A percentile compares a stretch with the other conserved stretches of the same genome.
Conservation (phyloP, 2,329 filamentous ascomycete genomes). For the Ceratocystis diversiconidia region DNA sequence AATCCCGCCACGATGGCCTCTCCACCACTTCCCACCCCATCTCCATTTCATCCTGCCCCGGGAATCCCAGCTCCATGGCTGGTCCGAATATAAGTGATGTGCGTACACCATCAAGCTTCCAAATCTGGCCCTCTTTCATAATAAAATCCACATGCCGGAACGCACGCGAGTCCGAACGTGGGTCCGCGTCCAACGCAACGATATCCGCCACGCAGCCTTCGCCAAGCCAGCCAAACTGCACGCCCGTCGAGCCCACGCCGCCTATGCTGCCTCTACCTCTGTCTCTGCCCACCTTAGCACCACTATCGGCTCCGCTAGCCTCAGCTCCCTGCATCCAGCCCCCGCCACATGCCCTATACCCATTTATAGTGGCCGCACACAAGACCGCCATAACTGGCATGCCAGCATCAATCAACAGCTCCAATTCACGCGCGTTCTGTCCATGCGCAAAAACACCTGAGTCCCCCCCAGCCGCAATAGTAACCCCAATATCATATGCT, state of each 20-base stretch:
- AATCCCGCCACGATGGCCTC: constrained; percentile 14
- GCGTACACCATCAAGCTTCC: constrained; percentile 28
- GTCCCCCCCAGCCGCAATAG: constrained; percentile 38
- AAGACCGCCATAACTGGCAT: constrained; percentile 37
- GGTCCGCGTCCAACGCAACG: constrained; percentile 34
- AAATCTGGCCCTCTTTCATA: constrained; percentile 42
- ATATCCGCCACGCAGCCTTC: constrained; percentile 37
- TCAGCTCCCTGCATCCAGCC: constrained; percentile 27
- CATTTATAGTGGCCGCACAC: constrained; percentile 35
- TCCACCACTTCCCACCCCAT: constrained; percentile 18
- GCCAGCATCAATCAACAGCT: constrained; percentile 38
- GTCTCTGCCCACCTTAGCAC: constrained; percentile 4
- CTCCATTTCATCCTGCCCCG: constrained; percentile 11
- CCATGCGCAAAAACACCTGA: constrained; percentile 41
- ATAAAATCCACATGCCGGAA: constrained; percentile 38
- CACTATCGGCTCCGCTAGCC: neutral
- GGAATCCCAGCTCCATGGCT: neutral
- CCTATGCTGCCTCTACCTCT: neutral
- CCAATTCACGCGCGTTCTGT: constrained; percentile 37
- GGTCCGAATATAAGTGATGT: constrained; percentile 15
- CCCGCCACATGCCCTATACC: constrained; percentile 41
- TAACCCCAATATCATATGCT: constrained; percentile 34
- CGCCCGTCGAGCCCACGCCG: constrained; percentile 16
- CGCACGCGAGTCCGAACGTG: constrained; percentile 28
- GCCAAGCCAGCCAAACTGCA: constrained; percentile 36